phyloP scores from a whole-genome alignment of 257 asterid genomes.

The Euphrasia confusa region DNA sequence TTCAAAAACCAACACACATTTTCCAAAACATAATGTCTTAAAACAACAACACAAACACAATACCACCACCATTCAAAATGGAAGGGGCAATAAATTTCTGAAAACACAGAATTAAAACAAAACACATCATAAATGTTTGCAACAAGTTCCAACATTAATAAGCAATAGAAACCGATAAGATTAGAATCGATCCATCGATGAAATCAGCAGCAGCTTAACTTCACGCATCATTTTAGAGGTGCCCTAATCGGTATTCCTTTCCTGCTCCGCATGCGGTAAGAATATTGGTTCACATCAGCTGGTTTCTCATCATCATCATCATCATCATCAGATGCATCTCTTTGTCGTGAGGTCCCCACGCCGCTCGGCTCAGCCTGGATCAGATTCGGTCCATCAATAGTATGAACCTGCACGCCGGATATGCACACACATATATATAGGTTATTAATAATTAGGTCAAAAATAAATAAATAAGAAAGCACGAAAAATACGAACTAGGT shows the following conservation, averaged over 20 bases:
- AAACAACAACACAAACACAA: too few species aligned
- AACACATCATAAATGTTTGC: too few species aligned
- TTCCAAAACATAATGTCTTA: too few species aligned
- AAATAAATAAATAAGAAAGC: too few species aligned
- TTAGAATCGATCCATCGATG: background rate
- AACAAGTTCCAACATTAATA: background rate
- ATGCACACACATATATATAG: too few species aligned
- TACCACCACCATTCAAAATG: too few species aligned
- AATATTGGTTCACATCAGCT: background rate
- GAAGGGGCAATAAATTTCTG: too few species aligned
- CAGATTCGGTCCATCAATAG: background rate
- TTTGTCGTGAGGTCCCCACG: background rate
- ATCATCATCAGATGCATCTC: background rate
- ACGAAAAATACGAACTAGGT: background rate
- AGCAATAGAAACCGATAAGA: background rate
- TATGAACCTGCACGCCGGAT: background rate
- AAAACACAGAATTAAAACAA: too few species aligned
- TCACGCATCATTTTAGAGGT: background rate
- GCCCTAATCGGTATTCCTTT: slow-evolving; percentile 13
- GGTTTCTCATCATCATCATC: too few species aligned
- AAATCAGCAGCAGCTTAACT: background rate
- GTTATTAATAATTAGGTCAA: too few species aligned
- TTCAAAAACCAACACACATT: too few species aligned
- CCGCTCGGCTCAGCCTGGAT: background rate
- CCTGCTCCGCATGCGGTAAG: background rate